Base-by-base conservation (phyloP, 2,329 filamentous ascomycete genomes). In the Elsinoe necatrix region DNA sequence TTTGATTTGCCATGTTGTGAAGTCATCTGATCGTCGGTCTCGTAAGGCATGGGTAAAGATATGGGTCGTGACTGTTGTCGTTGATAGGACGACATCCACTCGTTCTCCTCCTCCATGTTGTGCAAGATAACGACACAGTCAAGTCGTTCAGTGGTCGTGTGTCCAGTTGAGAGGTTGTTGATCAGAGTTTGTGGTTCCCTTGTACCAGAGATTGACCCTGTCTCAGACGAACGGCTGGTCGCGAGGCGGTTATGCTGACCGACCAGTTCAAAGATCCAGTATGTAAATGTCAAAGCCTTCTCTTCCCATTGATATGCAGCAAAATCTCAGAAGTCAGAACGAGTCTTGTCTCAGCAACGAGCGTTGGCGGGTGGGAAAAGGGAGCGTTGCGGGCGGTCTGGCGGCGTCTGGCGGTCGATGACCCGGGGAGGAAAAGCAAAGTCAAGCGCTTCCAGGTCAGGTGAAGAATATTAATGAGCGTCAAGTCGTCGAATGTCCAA, bases 41-140 rank as follows among this genome's bases (percentile, higher is more conserved):
- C 59, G 57, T 59, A 61, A 41, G 55, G 55, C 42, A 59, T 55
- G 12, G 58, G 59, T 42, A 61, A 50, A 7, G 59, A 59, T 7
- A 59, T 47, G 7, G 59, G 59, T 43, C 59, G 55, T 48, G 39
- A 45, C 54, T 59, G 57, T 9, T 57, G 43, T 21, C 51, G 57
- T 16, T 56, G 59, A 52, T 54, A 61, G 6, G 59, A 57, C 2
- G 52, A 51, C 47, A 56, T 54, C 59, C 59, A 61, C 34, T 61
- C 57, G 21, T 48, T 48, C 9, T 56, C 35, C 5, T 59, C 59
- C n/a, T 57, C 57, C 59, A 61, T 61, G 57, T 35, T 35, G 41
- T 35, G 51, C 42, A 54, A 23, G 55, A 50, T 54, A 23, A 42
- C 45, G 16, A 25, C 20, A 47, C 29, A 16, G 48, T 23, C 43